Base-by-base conservation (phyloP, 441 rosid species). In the Arabidopsis hybrid region DNA sequence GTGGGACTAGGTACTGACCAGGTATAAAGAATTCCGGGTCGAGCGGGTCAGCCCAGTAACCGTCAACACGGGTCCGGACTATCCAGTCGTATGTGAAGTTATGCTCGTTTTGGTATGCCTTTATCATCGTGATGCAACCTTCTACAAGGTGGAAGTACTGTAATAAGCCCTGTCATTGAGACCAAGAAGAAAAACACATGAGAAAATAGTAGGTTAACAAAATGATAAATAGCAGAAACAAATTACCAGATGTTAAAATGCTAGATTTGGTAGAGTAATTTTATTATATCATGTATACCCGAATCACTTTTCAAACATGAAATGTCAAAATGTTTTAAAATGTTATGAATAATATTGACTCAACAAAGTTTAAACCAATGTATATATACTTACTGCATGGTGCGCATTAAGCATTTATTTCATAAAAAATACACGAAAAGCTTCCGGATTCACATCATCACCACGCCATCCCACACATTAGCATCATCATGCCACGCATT, bases 11-110 rank as follows among this genome's bases (percentile, higher is more conserved):
- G 75, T 95, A 95, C 1, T 59, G 78, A 53, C 91, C 91, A 2
- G 87, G 81, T 50, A 85, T 60, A 79, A 95, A 95, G 65, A 82
- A 78, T 35, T 75, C 67, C 1, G 98, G 93, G 18, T 70, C 80
- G 1, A 95, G 76, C 1, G 92, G 88, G 26, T 91, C 93, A 32
- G 80, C 71, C 99, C 99, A 95, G 79, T 81, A 95, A 6, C 97
- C 87, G 47, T 95, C 99, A 0, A 92, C 98, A 6, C 97, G 94
- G 71, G 97, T 92, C 6, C 99, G 89, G 77, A 95, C 70, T 49
- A 92, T 84, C 99, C 99, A 95, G 60, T 91, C 92, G 68, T 92
- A 95, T 0, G 79, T 85, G 86, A 95, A 85, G 59, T 85, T 83
- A 9, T 83, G 42, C 2, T 38, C 79, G 6, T 11, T 50, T 71